phyloP scores from a whole-genome alignment of 1,139 yeast species.

The Candida sanyaensis region DNA sequence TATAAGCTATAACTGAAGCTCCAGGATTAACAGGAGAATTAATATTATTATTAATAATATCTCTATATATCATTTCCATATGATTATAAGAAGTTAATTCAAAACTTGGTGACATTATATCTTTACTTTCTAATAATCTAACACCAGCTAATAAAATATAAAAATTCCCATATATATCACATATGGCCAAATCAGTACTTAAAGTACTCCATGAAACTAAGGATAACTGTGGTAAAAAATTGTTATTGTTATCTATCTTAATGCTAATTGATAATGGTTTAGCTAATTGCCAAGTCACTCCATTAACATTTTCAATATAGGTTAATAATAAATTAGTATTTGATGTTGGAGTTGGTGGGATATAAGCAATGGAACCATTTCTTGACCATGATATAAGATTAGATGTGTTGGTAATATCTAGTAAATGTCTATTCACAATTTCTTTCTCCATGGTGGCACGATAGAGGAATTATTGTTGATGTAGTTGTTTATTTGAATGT shows the following conservation, averaged over 20 bases:
- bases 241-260: conserved; percentile 34
- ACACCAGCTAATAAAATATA: conserved; percentile 50
- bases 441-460: conserved; percentile 4
- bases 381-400: conserved; percentile 65
- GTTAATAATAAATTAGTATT: conserved; percentile 50
- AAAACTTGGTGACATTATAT: conserved; percentile 30
- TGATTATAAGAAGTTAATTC: conserved; percentile 50
- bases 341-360: conserved; percentile 24
- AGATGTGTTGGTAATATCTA: conserved; percentile 10
- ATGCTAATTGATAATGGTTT: conserved; percentile 46
- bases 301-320: conserved; percentile 64
- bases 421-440: conserved; percentile 9
- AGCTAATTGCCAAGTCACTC: conserved; percentile 66
- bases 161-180: conserved; percentile 52
- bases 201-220: conserved; percentile 50
- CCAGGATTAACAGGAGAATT: conserved; percentile 16
- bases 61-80: conserved; percentile 47
- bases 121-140: conserved; percentile 27
- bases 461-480: not conserved
- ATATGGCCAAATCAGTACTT: conserved; percentile 55
- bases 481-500: not conserved
- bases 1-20: conserved; percentile 49
- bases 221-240: conserved; percentile 26
- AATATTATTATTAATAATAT: conserved; percentile 25
- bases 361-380: conserved; percentile 72